phyloP scores from a whole-genome alignment of 108 stramenopile species.

The Cyclotella kingstonii region DNA sequence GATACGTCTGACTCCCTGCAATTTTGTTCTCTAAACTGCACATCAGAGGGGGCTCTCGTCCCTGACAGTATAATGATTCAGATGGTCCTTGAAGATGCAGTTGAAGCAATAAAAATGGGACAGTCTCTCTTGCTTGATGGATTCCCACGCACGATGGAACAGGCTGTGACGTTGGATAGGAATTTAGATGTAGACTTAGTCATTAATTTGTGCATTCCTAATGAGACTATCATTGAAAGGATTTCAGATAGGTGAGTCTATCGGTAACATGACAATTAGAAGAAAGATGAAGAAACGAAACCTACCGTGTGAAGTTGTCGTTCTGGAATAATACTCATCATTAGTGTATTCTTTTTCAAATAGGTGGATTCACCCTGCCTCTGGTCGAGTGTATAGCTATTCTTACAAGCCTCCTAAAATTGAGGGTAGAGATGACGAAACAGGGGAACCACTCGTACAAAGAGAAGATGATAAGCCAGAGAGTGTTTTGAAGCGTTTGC shows the following conservation, averaged over 20 bases:
- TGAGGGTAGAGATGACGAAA: slow-evolving; percentile 85
- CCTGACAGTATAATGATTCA: slow-evolving; percentile 91
- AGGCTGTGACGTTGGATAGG: slow-evolving; percentile 89
- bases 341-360: too few species aligned
- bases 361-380: slow-evolving; percentile 94
- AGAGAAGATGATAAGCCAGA: slow-evolving; percentile 96
- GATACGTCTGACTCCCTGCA: not conserved
- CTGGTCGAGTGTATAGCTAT: slow-evolving; percentile 93
- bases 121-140: slow-evolving; percentile 90
- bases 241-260: slow-evolving; percentile 76
- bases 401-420: slow-evolving; percentile 95
- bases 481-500: slow-evolving; percentile 78
- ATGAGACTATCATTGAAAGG: slow-evolving; percentile 91
- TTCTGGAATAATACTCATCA: too few species aligned
- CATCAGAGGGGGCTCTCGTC: slow-evolving; percentile 71
- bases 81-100: slow-evolving; percentile 82
- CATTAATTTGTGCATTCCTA: slow-evolving; percentile 93
- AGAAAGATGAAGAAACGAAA: too few species aligned
- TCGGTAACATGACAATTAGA: not conserved
- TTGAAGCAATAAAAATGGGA: slow-evolving; percentile 53
- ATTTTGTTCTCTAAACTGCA: not conserved
- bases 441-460: slow-evolving; percentile 93
- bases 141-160: slow-evolving; percentile 92
- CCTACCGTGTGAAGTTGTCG: too few species aligned
- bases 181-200: slow-evolving; percentile 85